Percentiles rank a stretch among this genome's conserved stretches.
Conservation (phyloP, 371 early-diverging fungal species). For the Amoeboaphelidium occidentale region DNA sequence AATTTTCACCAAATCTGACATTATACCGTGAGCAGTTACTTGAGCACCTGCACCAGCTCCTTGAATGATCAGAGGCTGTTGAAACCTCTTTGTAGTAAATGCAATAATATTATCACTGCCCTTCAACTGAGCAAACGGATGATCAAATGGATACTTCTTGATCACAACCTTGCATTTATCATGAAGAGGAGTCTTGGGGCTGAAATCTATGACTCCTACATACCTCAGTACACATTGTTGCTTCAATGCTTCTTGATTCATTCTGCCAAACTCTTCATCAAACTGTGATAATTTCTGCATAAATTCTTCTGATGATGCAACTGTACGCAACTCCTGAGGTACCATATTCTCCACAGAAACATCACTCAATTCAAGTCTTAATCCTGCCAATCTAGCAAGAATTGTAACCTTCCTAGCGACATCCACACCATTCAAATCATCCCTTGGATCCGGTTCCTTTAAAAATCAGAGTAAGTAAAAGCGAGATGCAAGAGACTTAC, state of each 20-base stretch:
- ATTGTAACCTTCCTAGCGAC: slow-evolving; percentile 88
- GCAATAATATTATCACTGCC: slow-evolving; percentile 91
- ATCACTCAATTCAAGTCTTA: slow-evolving; percentile 39
- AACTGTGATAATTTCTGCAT: slow-evolving; percentile 40
- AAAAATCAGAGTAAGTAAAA: not conserved
- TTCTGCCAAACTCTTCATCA: slow-evolving; percentile 48
- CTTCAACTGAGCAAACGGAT: slow-evolving; percentile 81
- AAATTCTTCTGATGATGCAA: slow-evolving; percentile 48
- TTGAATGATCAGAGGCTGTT: slow-evolving; percentile 68
- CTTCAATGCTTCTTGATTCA: slow-evolving; percentile 44
- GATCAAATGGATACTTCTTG: slow-evolving; percentile 43
- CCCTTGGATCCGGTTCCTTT: slow-evolving; percentile 90
- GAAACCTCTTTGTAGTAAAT: slow-evolving; percentile 71
- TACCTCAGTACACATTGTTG: slow-evolving; percentile 60
- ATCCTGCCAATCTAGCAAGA: slow-evolving; percentile 62
- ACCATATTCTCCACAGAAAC: slow-evolving; percentile 81
- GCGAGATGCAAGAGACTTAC: slow-evolving; percentile 9
- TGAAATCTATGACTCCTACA: slow-evolving; percentile 63
- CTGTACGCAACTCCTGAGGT: slow-evolving; percentile 47
- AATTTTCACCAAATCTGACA: not conserved
- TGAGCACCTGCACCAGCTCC: slow-evolving; percentile 90
- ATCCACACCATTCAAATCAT: slow-evolving; percentile 93
- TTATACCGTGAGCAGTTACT: slow-evolving; percentile 86
- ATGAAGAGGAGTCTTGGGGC: slow-evolving; percentile 12
- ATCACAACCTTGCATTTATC: not conserved